Conservation (phyloP, 2,329 filamentous ascomycete species). For the Truncatella angustata region DNA sequence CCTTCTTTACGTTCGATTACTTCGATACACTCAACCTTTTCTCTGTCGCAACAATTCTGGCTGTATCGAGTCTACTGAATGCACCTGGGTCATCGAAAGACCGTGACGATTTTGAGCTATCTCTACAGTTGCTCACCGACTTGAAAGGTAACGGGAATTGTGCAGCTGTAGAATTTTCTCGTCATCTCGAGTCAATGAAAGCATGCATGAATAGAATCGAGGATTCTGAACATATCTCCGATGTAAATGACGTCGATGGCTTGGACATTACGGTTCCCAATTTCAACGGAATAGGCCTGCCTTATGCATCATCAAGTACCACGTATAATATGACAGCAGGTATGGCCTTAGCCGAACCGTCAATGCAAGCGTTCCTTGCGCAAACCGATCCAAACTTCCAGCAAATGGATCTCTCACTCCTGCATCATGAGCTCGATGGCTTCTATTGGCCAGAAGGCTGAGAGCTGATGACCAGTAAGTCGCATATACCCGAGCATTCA, state of each 20-base stretch:
- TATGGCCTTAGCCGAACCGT: slow-evolving; percentile 34
- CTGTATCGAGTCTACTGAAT: slow-evolving; percentile 38
- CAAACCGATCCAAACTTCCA: slow-evolving; percentile 22
- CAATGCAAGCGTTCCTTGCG: slow-evolving; percentile 31
- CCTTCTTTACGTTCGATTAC: slow-evolving; percentile 46
- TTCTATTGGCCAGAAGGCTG: slow-evolving; percentile 4
- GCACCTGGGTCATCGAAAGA: slow-evolving; percentile 31
- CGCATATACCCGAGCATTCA: no score
- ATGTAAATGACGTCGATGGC: neutral
- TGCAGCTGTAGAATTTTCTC: slow-evolving; percentile 38
- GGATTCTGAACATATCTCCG: neutral
- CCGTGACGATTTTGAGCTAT: slow-evolving; percentile 37
- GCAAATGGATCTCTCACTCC: slow-evolving; percentile 3
- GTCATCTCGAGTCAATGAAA: slow-evolving; percentile 35
- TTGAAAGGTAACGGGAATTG: slow-evolving; percentile 38
- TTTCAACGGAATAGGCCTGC: neutral
- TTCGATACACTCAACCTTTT: slow-evolving; percentile 46
- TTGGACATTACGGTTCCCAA: neutral
- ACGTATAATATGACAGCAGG: slow-evolving; percentile 23
- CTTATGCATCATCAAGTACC: neutral
- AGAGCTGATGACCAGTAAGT: no score
- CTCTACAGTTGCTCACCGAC: slow-evolving; percentile 35
- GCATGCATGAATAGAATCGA: slow-evolving; percentile 1
- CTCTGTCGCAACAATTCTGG: slow-evolving; percentile 41
- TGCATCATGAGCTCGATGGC: neutral